Conservation (phyloP, 2,329 filamentous ascomycete genomes). For the Sarocladium strictum region DNA sequence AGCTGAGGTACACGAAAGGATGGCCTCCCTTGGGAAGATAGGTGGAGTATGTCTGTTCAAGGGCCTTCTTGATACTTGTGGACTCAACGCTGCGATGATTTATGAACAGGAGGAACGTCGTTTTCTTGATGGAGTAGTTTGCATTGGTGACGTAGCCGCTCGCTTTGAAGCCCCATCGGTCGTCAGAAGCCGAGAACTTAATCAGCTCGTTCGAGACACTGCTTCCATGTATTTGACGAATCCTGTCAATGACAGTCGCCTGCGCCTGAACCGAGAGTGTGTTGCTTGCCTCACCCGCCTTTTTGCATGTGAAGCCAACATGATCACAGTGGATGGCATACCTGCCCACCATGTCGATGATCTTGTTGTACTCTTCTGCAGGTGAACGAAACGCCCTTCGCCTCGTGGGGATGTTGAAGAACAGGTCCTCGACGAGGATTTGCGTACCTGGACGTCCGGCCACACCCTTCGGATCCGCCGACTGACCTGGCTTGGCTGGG, state of each 20-base stretch:
- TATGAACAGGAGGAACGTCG: constrained; percentile 84
- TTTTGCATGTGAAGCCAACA: constrained; percentile 96
- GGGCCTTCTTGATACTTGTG: constrained; percentile 74
- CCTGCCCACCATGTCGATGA: constrained; percentile 86
- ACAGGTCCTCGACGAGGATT: constrained; percentile 93
- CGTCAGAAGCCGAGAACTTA: constrained; percentile 64
- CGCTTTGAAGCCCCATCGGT: constrained; percentile 77
- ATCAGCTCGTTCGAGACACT: constrained; percentile 84
- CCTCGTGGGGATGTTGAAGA: constrained; percentile 91
- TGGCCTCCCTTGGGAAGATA: constrained; percentile 93
- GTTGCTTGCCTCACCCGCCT: constrained; percentile 80
- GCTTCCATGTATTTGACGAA: constrained; percentile 83
- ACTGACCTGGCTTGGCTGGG: constrained; percentile 82
- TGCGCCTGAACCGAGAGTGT: constrained; percentile 73
- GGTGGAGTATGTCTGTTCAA: constrained; percentile 82
- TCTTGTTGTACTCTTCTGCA: constrained; percentile 96
- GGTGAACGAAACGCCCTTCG: constrained; percentile 84
- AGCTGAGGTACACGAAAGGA: constrained; percentile 85
- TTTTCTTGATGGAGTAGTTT: constrained; percentile 91
- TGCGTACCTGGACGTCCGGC: constrained; percentile 88
- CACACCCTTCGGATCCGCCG: constrained; percentile 75
- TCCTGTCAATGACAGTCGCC: constrained; percentile 71
- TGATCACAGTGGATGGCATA: constrained; percentile 88
- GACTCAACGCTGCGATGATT: constrained; percentile 95
- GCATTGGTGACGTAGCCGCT: constrained; percentile 82